Base-by-base conservation (phyloP, 306 rosid species). In the Pueraria montana region DNA sequence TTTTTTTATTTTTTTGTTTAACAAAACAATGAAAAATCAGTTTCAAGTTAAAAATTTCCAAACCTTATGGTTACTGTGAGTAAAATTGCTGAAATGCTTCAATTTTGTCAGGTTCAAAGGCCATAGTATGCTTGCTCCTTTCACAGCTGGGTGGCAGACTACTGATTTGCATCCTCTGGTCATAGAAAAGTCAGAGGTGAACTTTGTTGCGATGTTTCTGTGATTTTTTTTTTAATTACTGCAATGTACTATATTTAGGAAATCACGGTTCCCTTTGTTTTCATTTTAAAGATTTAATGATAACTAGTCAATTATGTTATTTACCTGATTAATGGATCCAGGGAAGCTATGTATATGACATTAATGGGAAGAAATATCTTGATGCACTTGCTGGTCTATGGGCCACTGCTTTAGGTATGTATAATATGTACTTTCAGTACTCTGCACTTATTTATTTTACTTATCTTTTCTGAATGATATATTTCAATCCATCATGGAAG, bases 101-200 rank as follows among this genome's bases (percentile, higher is more conserved):
- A 62, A 61, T 65, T 74, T 42, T 85, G 63, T 46, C 90, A 96
- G 99, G 86, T 89, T 76, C 76, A 92, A 84, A 86, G 94, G 97
- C 49, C 99, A 96, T 83, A 89, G 84, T 72, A 96, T 96, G 99
- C 98, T 96, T 82, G 99, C 99, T 45, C 99, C 99, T 82, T 96
- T 96, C 92, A 96, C 98, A 10, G 89, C 98, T 24, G 99, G 98
- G 83, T 87, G 93, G 91, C 95, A 91, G 83, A 80, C 86, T 64
- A 13, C 84, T 52, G 95, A 92, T 83, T 26, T 79, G 83, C 38
- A 87, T 81, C 99, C 99, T 72, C 80, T 94, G 77, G 17, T 96
- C 76, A 91, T 96, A 78, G 99, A 91, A 5, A 96, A 82, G 85
- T 94, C 99, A 26, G 97, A 92, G 98, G 92, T 89, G 76, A 77